These are phyloP conservation scores for Raddia guianensis DNA, from an alignment of 176 grass and related monocot species.

Conservation along the genomic window DNA sequence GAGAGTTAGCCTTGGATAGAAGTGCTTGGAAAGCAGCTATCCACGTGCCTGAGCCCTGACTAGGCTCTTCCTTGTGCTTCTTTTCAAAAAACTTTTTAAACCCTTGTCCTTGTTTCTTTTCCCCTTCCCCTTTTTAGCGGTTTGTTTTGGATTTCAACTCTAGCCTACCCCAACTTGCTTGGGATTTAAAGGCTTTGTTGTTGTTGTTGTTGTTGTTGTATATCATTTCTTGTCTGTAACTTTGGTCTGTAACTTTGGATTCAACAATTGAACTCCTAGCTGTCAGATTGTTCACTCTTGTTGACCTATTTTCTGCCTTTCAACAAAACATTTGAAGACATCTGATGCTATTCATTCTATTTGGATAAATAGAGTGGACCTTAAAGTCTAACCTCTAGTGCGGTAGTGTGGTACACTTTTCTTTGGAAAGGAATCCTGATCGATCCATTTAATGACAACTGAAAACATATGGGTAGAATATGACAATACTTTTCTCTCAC, in stretches of 20 bases:
- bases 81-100: too few species aligned
- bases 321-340: not conserved
- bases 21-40: too few species aligned
- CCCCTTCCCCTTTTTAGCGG: too few species aligned
- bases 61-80: too few species aligned
- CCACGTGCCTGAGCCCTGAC: too few species aligned
- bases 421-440: not conserved
- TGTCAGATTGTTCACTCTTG: not conserved
- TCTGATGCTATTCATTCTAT: not conserved
- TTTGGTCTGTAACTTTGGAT: not conserved
- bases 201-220: too few species aligned
- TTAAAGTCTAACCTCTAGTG: not conserved
- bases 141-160: too few species aligned
- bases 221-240: not conserved
- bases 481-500: not conserved
- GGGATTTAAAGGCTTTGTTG: too few species aligned
- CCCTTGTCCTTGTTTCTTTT: too few species aligned
- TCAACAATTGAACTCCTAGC: not conserved
- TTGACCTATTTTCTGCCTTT: not conserved
- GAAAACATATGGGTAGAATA: not conserved
- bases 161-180: too few species aligned
- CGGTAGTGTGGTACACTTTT: not conserved
- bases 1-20: too few species aligned
- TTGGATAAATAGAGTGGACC: not conserved
- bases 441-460: not conserved